These are phyloP conservation scores for Chytridiales sp. DNA, from an alignment of 371 early-diverging fungal species.

Conservation along the genomic window DNA sequence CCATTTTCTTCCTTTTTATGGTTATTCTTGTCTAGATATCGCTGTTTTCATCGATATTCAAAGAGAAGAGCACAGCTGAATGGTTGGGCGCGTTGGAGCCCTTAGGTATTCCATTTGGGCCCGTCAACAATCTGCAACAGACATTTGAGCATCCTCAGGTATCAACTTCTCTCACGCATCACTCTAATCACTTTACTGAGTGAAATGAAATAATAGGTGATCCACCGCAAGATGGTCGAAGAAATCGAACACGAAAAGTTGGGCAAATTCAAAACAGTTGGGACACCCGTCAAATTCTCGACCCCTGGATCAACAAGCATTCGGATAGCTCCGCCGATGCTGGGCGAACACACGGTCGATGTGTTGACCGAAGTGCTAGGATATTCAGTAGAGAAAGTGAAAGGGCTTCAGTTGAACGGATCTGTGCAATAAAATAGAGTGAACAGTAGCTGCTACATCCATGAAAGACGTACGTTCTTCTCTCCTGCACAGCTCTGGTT, in stretches of 20 bases:
- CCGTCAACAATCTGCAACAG: conserved; percentile 79
- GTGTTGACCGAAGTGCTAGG: conserved; percentile 50
- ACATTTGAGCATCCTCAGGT: conserved; percentile 91
- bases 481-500: too few relatives aligned
- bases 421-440: too few relatives aligned
- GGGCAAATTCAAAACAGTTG: conserved; percentile 75
- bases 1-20: not conserved
- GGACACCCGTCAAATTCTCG: conserved; percentile 77
- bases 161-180: not conserved
- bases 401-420: conserved; percentile 16
- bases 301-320: conserved; percentile 60
- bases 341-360: conserved; percentile 85
- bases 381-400: conserved; percentile 23
- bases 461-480: too few relatives aligned
- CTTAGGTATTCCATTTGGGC: conserved; percentile 73
- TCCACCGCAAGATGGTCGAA: conserved; percentile 73
- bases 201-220: not conserved
- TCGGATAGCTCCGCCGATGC: conserved; percentile 76
- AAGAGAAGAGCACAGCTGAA: conserved; percentile 50
- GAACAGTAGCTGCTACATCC: too few relatives aligned
- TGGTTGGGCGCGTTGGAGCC: conserved; percentile 69
- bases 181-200: conserved; percentile 1
- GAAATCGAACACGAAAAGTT: conserved; percentile 78
- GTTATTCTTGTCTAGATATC: not conserved
- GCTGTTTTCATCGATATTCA: conserved; percentile 48